Percentiles rank a stretch among this genome's conserved stretches.
Conservation (phyloP, 2,329 filamentous ascomycete genomes). For the Samsoniella hepiali region DNA sequence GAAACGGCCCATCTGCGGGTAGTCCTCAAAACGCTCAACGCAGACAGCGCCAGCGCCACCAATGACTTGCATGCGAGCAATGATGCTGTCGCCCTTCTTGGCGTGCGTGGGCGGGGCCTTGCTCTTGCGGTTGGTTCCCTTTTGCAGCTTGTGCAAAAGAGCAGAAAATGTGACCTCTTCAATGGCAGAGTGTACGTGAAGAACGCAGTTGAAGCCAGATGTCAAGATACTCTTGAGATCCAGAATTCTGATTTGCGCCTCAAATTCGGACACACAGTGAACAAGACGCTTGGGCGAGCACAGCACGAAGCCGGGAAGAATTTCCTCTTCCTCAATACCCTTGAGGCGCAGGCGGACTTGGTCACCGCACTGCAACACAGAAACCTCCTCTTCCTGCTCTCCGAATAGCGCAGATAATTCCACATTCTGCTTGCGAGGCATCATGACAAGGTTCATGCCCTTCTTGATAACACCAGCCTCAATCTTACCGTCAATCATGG, state of each 20-base stretch:
- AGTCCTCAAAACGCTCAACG: constrained; percentile 92
- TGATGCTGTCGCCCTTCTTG: constrained; percentile 77
- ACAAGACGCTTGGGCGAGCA: constrained; percentile 93
- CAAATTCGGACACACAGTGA: constrained; percentile 83
- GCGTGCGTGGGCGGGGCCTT: constrained; percentile 92
- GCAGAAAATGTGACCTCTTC: constrained; percentile 93
- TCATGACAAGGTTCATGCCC: constrained; percentile 80
- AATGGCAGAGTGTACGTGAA: constrained; percentile 95
- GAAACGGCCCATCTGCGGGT: constrained; percentile 89
- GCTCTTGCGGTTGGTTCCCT: constrained; percentile 89
- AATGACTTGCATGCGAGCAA: constrained; percentile 84
- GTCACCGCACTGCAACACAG: constrained; percentile 81
- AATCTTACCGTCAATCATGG: constrained; percentile 95
- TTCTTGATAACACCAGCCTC: constrained; percentile 94
- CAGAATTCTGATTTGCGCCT: constrained; percentile 93
- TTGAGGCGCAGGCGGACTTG: constrained; percentile 90
- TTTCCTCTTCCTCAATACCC: constrained; percentile 96
- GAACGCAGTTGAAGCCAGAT: constrained; percentile 94
- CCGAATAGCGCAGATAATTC: constrained; percentile 85
- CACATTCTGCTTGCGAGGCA: constrained; percentile 86
- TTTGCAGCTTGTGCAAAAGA: constrained; percentile 90
- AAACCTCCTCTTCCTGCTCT: constrained; percentile 91
- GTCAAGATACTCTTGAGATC: constrained; percentile 93
- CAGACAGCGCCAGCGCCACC: constrained; percentile 85
- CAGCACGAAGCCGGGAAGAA: constrained; percentile 90